These are phyloP conservation scores for Calonectria hongkongensis DNA, from an alignment of 2,329 filamentous ascomycete genomes.

Conservation along the genomic window DNA sequence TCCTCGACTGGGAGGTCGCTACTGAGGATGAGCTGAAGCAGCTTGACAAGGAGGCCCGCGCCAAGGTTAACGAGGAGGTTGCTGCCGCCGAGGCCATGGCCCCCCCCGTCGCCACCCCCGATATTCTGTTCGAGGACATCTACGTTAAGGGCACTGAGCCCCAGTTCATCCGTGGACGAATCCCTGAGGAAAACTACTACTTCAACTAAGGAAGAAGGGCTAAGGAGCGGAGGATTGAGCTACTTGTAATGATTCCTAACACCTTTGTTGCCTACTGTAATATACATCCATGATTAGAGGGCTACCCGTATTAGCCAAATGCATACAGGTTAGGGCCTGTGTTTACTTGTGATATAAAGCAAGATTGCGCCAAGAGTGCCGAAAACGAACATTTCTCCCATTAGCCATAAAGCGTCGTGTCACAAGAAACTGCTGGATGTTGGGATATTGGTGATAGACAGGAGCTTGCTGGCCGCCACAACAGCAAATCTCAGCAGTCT, in stretches of 20 bases:
- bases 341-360: conserved; percentile 51
- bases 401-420: conserved; percentile 1
- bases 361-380: conserved; percentile 36
- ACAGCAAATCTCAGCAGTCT: background rate
- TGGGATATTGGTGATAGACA: background rate
- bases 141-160: conserved; percentile 53
- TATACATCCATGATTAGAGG: conserved; percentile 58
- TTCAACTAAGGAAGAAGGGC: conserved; percentile 74
- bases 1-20: conserved; percentile 94
- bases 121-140: conserved; percentile 87
- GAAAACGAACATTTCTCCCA: background rate
- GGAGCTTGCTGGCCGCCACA: background rate
- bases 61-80: conserved; percentile 91
- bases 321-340: conserved; percentile 48
- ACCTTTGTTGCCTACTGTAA: conserved; percentile 56
- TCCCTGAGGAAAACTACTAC: conserved; percentile 95
- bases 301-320: conserved; percentile 49
- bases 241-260: conserved; percentile 58
- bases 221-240: conserved; percentile 30
- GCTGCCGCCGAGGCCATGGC: conserved; percentile 92
- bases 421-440: background rate
- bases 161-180: conserved; percentile 55
- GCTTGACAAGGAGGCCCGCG: conserved; percentile 95
- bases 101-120: conserved; percentile 83
- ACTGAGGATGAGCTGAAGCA: conserved; percentile 96